Conservation (phyloP, 768 basidiomycete genomes). For the Atractiella rhizophila region DNA sequence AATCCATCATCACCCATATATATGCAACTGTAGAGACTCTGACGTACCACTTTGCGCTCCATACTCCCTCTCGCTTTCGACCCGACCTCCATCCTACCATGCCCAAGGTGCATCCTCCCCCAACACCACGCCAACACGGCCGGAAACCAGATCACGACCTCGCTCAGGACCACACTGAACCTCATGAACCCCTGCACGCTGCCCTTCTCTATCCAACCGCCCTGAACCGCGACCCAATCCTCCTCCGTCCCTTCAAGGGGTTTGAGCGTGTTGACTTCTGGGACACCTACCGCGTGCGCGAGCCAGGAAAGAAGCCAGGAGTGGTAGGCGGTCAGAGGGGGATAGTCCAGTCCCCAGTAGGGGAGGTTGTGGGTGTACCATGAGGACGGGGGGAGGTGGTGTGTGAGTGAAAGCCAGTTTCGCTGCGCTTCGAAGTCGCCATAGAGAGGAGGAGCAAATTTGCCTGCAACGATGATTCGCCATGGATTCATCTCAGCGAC, state of each 20-base stretch:
- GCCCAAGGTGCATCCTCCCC: slow-evolving; percentile 41
- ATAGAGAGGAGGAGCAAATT: slow-evolving; percentile 13
- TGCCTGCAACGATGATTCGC: slow-evolving; percentile 4
- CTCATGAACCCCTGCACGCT: slow-evolving; percentile 44
- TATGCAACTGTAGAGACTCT: too few species aligned
- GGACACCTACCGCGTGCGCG: not conserved
- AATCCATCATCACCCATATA: not conserved
- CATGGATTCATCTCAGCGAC: not conserved
- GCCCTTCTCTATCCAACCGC: slow-evolving; percentile 39
- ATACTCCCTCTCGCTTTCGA: not conserved
- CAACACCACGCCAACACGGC: slow-evolving; percentile 41
- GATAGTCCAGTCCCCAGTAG: slow-evolving; percentile 92
- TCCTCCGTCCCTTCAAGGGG: not conserved
- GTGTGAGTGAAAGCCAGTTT: slow-evolving; percentile 19
- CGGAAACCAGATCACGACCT: slow-evolving; percentile 47
- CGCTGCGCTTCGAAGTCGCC: slow-evolving; percentile 21
- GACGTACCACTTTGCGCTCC: slow-evolving; percentile 6
- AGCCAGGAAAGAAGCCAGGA: slow-evolving; percentile 13
- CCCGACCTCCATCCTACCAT: not conserved
- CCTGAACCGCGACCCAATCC: slow-evolving; percentile 40
- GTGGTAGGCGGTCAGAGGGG: slow-evolving; percentile 63
- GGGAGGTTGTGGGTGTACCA: slow-evolving; percentile 77
- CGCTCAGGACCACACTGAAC: slow-evolving; percentile 40
- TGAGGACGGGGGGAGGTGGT: slow-evolving; percentile 32
- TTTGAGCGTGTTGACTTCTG: slow-evolving; percentile 5